Conservation (phyloP, 2,329 filamentous ascomycete genomes). For the Paradendryphiella salina region DNA sequence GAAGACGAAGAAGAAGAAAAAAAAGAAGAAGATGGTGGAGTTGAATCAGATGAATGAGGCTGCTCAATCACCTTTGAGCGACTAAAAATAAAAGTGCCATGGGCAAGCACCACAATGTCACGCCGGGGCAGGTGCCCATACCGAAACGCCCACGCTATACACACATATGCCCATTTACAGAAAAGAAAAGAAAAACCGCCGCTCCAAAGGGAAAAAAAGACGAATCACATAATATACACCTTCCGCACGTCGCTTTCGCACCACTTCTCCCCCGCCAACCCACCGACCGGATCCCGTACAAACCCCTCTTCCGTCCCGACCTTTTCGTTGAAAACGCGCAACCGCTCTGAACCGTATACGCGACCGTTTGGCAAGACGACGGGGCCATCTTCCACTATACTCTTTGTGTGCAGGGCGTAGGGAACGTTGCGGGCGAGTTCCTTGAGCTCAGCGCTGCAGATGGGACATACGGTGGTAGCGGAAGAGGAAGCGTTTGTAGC, state of each 20-base stretch:
- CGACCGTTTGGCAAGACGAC: slow-evolving; percentile 84
- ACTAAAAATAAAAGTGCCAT: background rate
- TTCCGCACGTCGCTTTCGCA: slow-evolving; percentile 68
- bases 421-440: slow-evolving; percentile 85
- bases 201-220: background rate
- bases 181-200: background rate
- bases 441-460: slow-evolving; percentile 94
- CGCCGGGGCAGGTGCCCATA: slow-evolving; percentile 1
- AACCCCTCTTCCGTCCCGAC: slow-evolving; percentile 67
- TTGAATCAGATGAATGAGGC: background rate
- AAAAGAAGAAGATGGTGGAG: background rate
- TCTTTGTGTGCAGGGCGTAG: slow-evolving; percentile 94
- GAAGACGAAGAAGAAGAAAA: background rate
- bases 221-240: slow-evolving; percentile 77
- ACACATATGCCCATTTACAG: background rate
- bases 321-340: slow-evolving; percentile 79
- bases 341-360: slow-evolving; percentile 75
- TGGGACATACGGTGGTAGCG: slow-evolving; percentile 79
- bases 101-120: background rate
- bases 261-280: slow-evolving; percentile 60
- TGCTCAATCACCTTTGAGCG: too few relatives aligned
- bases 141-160: slow-evolving; percentile 6
- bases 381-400: slow-evolving; percentile 84
- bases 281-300: slow-evolving; percentile 72
- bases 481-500: slow-evolving; percentile 61